Evolutionary conservation across 2,329 filamentous ascomycete genomes (phyloP).

Genomic region (Fusarium sp.): DNA sequence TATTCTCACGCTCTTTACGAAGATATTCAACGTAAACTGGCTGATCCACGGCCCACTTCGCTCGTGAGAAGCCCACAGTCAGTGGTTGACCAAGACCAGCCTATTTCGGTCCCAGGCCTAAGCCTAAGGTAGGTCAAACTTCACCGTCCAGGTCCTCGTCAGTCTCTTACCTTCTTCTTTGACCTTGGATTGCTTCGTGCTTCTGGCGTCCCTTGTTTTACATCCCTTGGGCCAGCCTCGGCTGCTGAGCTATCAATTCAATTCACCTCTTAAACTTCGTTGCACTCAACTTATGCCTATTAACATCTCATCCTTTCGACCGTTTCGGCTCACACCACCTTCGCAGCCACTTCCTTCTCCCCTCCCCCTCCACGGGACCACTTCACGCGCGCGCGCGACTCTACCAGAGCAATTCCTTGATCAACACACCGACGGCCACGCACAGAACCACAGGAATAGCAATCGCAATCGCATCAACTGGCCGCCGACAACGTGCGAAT

Average conservation of each 20-base stretch:
- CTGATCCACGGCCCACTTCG: conserved; percentile 33
- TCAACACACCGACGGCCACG: conserved; percentile 27
- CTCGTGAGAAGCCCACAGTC: conserved; percentile 11
- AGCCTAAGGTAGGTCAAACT: conserved; percentile 40
- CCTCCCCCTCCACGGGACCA: conserved; percentile 34
- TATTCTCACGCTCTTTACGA: neutral
- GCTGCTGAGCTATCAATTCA: conserved; percentile 36
- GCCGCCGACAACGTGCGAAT: conserved; percentile 38
- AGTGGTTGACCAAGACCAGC: conserved; percentile 35
- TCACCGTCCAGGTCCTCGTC: conserved; percentile 42
- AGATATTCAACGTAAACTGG: conserved; percentile 15
- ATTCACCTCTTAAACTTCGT: conserved; percentile 18
- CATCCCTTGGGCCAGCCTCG: conserved; percentile 19
- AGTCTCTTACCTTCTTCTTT: conserved; percentile 33
- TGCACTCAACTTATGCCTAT: neutral
- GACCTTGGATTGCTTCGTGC: conserved; percentile 19
- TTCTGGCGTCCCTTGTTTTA: conserved; percentile 27
- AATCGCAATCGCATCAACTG: conserved; percentile 35
- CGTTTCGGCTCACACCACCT: conserved; percentile 35
- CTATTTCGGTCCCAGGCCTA: conserved; percentile 42
- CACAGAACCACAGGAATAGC: conserved; percentile 15
- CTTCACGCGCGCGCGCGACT: conserved; percentile 33
- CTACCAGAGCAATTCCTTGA: conserved; percentile 4
- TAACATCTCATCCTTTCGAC: conserved; percentile 23
- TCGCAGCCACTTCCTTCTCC: conserved; percentile 34